Conservation (phyloP, 2,329 filamentous ascomycete genomes). For the Lithohypha guttulata region DNA sequence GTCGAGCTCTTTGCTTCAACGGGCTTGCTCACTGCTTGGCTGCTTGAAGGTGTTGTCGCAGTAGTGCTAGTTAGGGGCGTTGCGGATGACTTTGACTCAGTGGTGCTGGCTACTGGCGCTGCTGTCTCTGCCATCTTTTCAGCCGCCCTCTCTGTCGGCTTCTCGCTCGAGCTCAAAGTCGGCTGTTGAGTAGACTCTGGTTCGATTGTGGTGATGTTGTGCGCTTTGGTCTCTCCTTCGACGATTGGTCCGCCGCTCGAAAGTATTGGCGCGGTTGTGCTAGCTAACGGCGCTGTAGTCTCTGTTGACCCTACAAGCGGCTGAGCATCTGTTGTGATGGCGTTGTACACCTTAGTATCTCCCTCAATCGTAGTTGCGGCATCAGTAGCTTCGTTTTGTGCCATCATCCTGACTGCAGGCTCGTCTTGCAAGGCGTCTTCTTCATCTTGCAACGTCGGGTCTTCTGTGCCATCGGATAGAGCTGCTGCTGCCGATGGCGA, state of each 20-base stretch:
- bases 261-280: too few species aligned
- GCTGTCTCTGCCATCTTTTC: slow-evolving; percentile 9
- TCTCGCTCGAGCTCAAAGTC: background rate
- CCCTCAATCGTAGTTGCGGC: slow-evolving; percentile 5
- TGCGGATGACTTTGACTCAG: too few species aligned
- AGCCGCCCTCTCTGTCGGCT: slow-evolving; percentile 1
- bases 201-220: background rate
- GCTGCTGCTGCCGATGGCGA: slow-evolving; percentile 14
- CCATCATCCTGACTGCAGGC: slow-evolving; percentile 19
- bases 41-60: too few species aligned
- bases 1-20: too few species aligned
- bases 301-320: slow-evolving; percentile 2
- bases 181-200: slow-evolving; percentile 11
- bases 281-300: background rate
- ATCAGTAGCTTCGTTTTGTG: slow-evolving; percentile 16
- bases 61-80: too few species aligned
- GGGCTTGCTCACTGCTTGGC: too few species aligned
- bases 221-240: slow-evolving; percentile 4
- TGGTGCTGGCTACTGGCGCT: too few species aligned
- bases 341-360: background rate
- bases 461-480: slow-evolving; percentile 18
- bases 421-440: slow-evolving; percentile 9
- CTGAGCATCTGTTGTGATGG: background rate
- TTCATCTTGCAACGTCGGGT: slow-evolving; percentile 15
- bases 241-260: too few species aligned